A percentile compares a stretch with the other conserved stretches of the same genome.
Conservation (phyloP, 345 rosid genomes). For the Pseudoturritis turrita region DNA sequence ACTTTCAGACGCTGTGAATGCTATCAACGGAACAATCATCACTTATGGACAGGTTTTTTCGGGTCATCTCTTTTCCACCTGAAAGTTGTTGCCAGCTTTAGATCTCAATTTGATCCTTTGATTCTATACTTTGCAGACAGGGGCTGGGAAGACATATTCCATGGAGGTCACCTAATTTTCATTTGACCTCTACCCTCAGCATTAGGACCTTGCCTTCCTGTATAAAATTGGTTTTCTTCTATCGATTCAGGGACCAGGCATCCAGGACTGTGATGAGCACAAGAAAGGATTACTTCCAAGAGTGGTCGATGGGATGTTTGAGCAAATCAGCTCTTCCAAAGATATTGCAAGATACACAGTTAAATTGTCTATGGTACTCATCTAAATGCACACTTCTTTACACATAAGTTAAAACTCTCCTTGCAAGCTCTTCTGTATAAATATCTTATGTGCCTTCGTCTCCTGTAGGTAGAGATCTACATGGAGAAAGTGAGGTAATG, state of each 20-base stretch:
- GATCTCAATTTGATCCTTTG: not conserved
- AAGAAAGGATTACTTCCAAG: slow-evolving; percentile 76
- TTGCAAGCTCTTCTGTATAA: not conserved
- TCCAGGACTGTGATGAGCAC: slow-evolving; percentile 47
- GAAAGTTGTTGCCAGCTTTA: not conserved
- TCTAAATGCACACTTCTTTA: not conserved
- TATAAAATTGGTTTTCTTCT: not conserved
- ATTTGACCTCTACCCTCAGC: not conserved
- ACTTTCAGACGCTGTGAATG: slow-evolving; percentile 57
- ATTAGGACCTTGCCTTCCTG: not conserved
- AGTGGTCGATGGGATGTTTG: slow-evolving; percentile 66
- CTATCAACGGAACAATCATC: slow-evolving; percentile 73
- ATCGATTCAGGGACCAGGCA: slow-evolving; percentile 54
- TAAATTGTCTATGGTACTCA: slow-evolving; percentile 78
- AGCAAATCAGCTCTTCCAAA: slow-evolving; percentile 40
- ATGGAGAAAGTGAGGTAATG: slow-evolving; percentile 90
- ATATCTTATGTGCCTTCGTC: not conserved
- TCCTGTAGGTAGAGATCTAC: slow-evolving; percentile 78
- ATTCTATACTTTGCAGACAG: slow-evolving; percentile 50
- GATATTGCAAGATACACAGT: slow-evolving; percentile 41
- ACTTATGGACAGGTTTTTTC: slow-evolving; percentile 76
- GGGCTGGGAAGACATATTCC: slow-evolving; percentile 88
- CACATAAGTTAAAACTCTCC: not conserved
- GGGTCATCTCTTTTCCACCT: not conserved
- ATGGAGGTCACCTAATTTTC: slow-evolving; percentile 57